These are phyloP conservation scores for Gentiana straminea DNA, from an alignment of 257 asterid species.

Conservation along the genomic window DNA sequence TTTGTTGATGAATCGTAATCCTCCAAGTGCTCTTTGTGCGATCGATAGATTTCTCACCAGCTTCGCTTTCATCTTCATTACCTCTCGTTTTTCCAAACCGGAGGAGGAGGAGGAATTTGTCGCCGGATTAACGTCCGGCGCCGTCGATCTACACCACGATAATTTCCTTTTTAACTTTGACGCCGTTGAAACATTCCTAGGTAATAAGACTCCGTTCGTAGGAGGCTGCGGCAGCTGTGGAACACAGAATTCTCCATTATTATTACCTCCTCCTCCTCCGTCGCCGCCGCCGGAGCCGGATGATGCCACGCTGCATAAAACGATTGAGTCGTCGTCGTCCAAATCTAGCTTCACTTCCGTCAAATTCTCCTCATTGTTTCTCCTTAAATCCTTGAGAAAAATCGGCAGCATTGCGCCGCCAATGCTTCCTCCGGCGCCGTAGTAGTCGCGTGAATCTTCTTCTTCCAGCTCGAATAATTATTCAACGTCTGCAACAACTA, in stretches of 20 bases:
- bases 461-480: constrained; percentile 40
- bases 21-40: constrained; percentile 82
- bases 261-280: neutral
- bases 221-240: constrained; percentile 4
- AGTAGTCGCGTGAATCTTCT: constrained; percentile 10
- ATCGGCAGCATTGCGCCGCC: constrained; percentile 86
- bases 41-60: constrained; percentile 61
- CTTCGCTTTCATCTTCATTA: constrained; percentile 54
- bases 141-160: constrained; percentile 40
- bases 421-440: constrained; percentile 2
- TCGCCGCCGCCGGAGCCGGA: constrained; percentile 2
- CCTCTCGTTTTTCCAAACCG: constrained; percentile 45
- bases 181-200: constrained; percentile 51
- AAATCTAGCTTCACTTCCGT: constrained; percentile 82
- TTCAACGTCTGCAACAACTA: neutral
- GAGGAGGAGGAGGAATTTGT: constrained; percentile 16
- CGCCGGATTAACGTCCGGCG: constrained; percentile 2
- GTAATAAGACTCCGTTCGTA: constrained; percentile 15
- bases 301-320: constrained; percentile 26
- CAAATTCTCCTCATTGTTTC: constrained; percentile 37
- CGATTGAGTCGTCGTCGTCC: constrained; percentile 45
- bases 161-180: constrained; percentile 48
- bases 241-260: neutral
- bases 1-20: constrained; percentile 69
- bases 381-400: constrained; percentile 53